These are phyloP conservation scores for Penicillium verrucosum DNA, from an alignment of 2,329 filamentous ascomycete genomes.

Conservation along the genomic window DNA sequence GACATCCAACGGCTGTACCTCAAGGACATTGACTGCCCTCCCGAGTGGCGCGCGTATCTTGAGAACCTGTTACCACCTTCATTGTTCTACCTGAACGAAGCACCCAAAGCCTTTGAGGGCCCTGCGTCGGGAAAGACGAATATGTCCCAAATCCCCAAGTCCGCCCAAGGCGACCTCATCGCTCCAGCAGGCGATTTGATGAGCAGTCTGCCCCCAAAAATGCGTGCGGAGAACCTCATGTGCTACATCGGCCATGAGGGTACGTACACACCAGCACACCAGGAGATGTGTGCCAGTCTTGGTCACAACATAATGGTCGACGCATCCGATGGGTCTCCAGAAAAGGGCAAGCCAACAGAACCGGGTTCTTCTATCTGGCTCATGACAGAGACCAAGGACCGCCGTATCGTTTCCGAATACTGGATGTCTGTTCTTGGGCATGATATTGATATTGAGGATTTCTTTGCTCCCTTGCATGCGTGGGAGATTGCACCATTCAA, in stretches of 20 bases:
- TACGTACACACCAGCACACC: conserved; percentile 90
- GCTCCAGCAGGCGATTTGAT: conserved; percentile 85
- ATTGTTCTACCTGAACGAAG: conserved; percentile 89
- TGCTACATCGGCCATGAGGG: conserved; percentile 98
- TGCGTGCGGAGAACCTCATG: conserved; percentile 96
- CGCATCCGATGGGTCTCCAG: conserved; percentile 63
- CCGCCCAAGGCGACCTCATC: conserved; percentile 54
- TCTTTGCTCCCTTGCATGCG: conserved; percentile 92
- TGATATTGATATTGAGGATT: conserved; percentile 93
- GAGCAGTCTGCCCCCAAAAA: conserved; percentile 80
- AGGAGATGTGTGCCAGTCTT: conserved; percentile 95
- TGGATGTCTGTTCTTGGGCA: conserved; percentile 91
- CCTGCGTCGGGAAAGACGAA: conserved; percentile 51
- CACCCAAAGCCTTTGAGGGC: conserved; percentile 58
- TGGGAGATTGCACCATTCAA: conserved; percentile 94
- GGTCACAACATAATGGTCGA: conserved; percentile 99
- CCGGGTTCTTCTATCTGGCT: conserved; percentile 95
- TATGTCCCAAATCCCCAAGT: conserved; percentile 39
- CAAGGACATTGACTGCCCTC: conserved; percentile 94
- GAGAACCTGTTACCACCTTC: conserved; percentile 72
- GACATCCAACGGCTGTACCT: conserved; percentile 83
- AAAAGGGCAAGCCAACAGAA: conserved; percentile 67
- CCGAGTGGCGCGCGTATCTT: conserved; percentile 78
- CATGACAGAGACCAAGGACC: conserved; percentile 95
- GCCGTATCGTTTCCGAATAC: conserved; percentile 86